These are phyloP conservation scores for Kentomonas sorsogonicus DNA, from an alignment of 208 protist genomes.

Conservation along the genomic window DNA sequence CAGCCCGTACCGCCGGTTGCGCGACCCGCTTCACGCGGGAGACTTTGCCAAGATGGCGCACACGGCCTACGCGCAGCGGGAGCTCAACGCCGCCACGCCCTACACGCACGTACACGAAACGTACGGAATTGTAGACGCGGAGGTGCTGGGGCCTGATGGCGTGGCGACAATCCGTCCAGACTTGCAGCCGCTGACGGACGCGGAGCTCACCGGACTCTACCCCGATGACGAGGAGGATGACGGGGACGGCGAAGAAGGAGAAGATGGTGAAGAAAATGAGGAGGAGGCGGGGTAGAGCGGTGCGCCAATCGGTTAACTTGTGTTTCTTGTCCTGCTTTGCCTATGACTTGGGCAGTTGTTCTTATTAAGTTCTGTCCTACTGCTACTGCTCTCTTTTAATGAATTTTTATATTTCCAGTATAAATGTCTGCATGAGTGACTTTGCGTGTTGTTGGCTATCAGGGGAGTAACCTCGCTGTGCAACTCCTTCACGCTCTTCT, in stretches of 20 bases:
- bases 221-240: no score
- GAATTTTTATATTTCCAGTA: background rate
- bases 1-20: conserved; percentile 52
- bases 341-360: background rate
- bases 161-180: background rate
- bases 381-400: background rate
- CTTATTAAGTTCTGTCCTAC: background rate
- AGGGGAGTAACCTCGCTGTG: background rate
- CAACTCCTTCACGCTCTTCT: conserved; percentile 1
- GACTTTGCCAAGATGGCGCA: no score
- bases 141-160: no score
- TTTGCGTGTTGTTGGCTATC: background rate
- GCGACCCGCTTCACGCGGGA: conserved; percentile 43
- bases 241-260: no score
- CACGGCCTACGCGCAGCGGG: no score
- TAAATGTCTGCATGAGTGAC: background rate
- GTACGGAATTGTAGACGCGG: no score
- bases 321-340: conserved; percentile 20
- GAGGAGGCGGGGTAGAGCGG: background rate
- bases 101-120: no score
- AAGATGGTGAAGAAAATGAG: no score
- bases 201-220: background rate
- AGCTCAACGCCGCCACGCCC: no score
- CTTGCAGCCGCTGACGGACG: background rate
- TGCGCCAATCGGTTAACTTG: background rate